Percentiles rank a stretch among this genome's conserved stretches.
Conservation (phyloP, 108 stramenopile species). For the Fistulifera solaris region DNA sequence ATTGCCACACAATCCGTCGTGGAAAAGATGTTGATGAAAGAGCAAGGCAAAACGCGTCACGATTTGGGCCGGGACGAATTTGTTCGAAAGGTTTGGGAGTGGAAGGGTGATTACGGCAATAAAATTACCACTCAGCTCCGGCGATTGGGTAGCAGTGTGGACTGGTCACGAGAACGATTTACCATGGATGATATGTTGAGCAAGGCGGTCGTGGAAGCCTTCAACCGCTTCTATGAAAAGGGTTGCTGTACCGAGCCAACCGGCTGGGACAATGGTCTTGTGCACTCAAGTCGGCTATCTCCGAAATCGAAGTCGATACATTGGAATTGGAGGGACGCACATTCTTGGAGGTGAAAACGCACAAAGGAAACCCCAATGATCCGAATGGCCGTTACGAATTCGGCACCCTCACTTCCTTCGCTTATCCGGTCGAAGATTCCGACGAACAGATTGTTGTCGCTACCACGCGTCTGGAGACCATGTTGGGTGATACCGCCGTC, state of each 20-base stretch:
- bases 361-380: slow-evolving; percentile 86
- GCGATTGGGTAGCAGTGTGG: slow-evolving; percentile 82
- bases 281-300: slow-evolving; percentile 95
- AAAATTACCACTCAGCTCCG: slow-evolving; percentile 90
- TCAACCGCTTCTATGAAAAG: slow-evolving; percentile 89
- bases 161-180: slow-evolving; percentile 96
- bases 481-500: slow-evolving; percentile 98
- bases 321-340: slow-evolving; percentile 91
- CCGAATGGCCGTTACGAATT: slow-evolving; percentile 95
- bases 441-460: slow-evolving; percentile 95
- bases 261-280: slow-evolving; percentile 98
- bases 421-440: slow-evolving; percentile 88
- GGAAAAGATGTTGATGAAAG: slow-evolving; percentile 96
- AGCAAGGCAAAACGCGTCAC: slow-evolving; percentile 83
- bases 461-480: slow-evolving; percentile 99
- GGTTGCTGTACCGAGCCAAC: slow-evolving; percentile 93
- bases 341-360: slow-evolving; percentile 89
- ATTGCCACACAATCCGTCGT: slow-evolving; percentile 99
- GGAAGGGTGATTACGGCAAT: slow-evolving; percentile 94
- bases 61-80: slow-evolving; percentile 96
- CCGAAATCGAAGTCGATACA: slow-evolving; percentile 98
- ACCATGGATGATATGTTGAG: slow-evolving; percentile 98
- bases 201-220: slow-evolving; percentile 88
- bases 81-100: slow-evolving; percentile 96
- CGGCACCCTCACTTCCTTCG: slow-evolving; percentile 92